Evolutionary conservation across 2,329 filamentous ascomycete species (phyloP), one percentile per base, ranked within the genome.

Genomic region (Neospermospora avenae): DNA sequence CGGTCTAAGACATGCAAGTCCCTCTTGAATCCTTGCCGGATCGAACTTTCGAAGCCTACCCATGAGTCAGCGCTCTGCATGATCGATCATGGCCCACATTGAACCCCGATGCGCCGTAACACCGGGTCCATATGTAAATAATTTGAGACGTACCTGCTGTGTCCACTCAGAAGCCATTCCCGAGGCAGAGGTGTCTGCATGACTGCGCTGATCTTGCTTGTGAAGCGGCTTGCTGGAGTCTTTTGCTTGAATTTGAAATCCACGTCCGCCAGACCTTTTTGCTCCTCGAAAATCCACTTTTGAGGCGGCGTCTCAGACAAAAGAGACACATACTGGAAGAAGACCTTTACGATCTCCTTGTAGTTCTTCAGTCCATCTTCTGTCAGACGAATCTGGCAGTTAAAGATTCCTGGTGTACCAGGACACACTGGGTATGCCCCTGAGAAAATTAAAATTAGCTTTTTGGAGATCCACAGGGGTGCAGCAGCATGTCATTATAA

Each of bases 191-290:
- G 89, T 74, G 90, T 92, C 73, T 98, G 95, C 95, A 99, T 98
- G 18, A 91, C 84, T 18, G 88, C 86, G 71, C 89, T 92, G 65
- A 91, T 85, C 62, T 84, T 86, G 77, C 91, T 96, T 0, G 92
- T 95, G 69, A 97, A 98, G 28, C 89, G 85, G 72, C 89, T 95
- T 1, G 93, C 91, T 1, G 90, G 91, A 2, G 87, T 90, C 79
- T 98, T 98, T 73, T 98, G 91, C 75, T 87, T 91, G 76, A 96
- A 99, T 66, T 89, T 90, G 80, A 99, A 99, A 68, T 96, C 90
- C 13, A 98, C 91, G 67, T 98, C 93, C 46, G 90, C 87, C 77
- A 98, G 86, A 37, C 87, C 87, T 74, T 92, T 93, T 74, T 95
- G 89, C 75, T 99, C 95, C 34, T 96, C 85, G 61, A 95, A 93